phyloP scores from a whole-genome alignment of 768 basidiomycete species.

The Tricholoma sp. region DNA sequence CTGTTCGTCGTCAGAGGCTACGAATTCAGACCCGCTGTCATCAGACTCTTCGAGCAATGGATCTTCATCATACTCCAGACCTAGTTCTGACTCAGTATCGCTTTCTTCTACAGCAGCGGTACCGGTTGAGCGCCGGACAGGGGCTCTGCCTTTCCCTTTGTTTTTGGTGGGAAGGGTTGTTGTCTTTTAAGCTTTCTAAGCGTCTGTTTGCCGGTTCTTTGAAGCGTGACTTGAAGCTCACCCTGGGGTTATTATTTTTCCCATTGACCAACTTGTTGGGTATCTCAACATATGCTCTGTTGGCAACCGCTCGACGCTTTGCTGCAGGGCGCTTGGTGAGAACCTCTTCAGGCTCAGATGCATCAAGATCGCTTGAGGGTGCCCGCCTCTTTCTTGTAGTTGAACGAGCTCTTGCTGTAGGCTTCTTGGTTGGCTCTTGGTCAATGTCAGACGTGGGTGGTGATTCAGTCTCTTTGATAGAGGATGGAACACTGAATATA shows the following conservation, averaged over 20 bases:
- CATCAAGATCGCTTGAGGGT: slow-evolving; percentile 19
- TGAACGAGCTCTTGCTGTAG: slow-evolving; percentile 11
- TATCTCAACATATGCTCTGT: slow-evolving; percentile 31
- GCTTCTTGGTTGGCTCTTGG: slow-evolving; percentile 17
- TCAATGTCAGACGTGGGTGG: slow-evolving; percentile 47
- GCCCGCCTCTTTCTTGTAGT: slow-evolving; percentile 18
- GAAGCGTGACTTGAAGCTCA: slow-evolving; percentile 1
- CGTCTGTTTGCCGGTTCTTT: background rate
- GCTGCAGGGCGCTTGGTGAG: slow-evolving; percentile 21
- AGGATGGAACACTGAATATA: slow-evolving; percentile 42
- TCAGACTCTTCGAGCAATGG: slow-evolving; percentile 43
- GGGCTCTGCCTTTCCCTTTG: slow-evolving; percentile 33
- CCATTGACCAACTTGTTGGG: slow-evolving; percentile 14
- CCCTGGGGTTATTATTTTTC: slow-evolving; percentile 21
- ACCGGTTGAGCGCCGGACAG: slow-evolving; percentile 19
- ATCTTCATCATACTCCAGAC: slow-evolving; percentile 35
- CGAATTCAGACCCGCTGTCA: slow-evolving; percentile 59
- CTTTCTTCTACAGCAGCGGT: slow-evolving; percentile 30
- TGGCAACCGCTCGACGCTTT: slow-evolving; percentile 32
- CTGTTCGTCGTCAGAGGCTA: slow-evolving; percentile 35
- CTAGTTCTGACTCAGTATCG: slow-evolving; percentile 28
- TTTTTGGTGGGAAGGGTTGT: slow-evolving; percentile 10
- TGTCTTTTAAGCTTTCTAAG: slow-evolving; percentile 5
- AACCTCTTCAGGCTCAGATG: slow-evolving; percentile 18
- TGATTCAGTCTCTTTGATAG: slow-evolving; percentile 40